Percentiles rank a stretch among this genome's conserved stretches.
Conservation (phyloP, 2,329 filamentous ascomycete genomes). For the Metarhizium brunneum region DNA sequence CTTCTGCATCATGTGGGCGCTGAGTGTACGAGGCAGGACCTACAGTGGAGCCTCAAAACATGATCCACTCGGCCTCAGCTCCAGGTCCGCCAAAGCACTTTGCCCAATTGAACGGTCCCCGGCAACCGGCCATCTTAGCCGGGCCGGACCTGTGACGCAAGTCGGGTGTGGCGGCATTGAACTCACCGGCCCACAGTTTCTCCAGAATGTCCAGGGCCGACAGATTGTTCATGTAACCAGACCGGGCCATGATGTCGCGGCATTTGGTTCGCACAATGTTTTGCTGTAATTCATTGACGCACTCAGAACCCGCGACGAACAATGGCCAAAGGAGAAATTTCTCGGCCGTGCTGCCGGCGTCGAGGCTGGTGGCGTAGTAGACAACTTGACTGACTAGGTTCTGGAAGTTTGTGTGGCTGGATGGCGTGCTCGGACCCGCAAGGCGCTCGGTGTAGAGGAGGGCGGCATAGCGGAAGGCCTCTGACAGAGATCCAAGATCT, state of each 20-base stretch:
- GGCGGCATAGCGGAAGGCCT: constrained; percentile 83
- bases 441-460: constrained; percentile 85
- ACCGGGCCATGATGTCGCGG: constrained; percentile 76
- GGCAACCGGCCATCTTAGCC: constrained; percentile 24
- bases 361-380: constrained; percentile 72
- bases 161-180: constrained; percentile 27
- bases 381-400: constrained; percentile 74
- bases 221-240: constrained; percentile 89
- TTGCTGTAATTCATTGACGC: constrained; percentile 71
- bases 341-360: constrained; percentile 61
- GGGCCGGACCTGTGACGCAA: constrained; percentile 17
- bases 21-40: too few species aligned
- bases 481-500: constrained; percentile 74
- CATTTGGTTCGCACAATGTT: constrained; percentile 72
- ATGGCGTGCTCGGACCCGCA: constrained; percentile 64
- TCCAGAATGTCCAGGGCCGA: constrained; percentile 79
- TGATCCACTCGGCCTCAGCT: constrained; percentile 56
- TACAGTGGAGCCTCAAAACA: constrained; percentile 38
- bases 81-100: constrained; percentile 47
- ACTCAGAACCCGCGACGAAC: constrained; percentile 84
- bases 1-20: too few species aligned
- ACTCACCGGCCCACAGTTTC: constrained; percentile 63
- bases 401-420: constrained; percentile 69
- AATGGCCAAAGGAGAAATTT: constrained; percentile 92
- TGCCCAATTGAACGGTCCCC: constrained; percentile 49